Percentiles rank a stretch among this genome's conserved stretches.
Conservation (phyloP, 331 rosid genomes). For the Ulmus americana region DNA sequence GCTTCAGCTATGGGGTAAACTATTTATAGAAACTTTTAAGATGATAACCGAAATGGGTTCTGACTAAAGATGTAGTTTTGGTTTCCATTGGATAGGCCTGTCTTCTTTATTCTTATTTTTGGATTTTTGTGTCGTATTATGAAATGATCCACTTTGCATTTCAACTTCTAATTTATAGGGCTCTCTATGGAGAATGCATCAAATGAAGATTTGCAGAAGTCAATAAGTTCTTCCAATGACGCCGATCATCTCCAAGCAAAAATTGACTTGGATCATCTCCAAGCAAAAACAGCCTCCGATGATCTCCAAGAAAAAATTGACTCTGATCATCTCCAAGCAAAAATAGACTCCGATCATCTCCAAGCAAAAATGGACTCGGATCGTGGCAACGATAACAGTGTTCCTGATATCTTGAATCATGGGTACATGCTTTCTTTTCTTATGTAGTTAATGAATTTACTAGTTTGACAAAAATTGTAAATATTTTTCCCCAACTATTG, state of each 20-base stretch:
- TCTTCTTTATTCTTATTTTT: too few species aligned
- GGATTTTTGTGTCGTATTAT: too few species aligned
- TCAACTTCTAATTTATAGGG: background rate
- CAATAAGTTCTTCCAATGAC: conserved; percentile 32
- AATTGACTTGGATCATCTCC: conserved; percentile 29
- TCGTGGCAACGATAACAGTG: conserved; percentile 23
- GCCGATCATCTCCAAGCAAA: conserved; percentile 25
- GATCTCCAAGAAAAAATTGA: conserved; percentile 25
- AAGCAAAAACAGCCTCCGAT: conserved; percentile 8
- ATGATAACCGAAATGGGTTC: background rate
- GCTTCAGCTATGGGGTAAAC: background rate
- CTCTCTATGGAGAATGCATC: conserved; percentile 43
- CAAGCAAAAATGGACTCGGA: background rate
- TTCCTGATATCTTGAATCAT: conserved; percentile 37
- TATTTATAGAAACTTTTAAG: background rate
- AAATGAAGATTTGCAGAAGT: conserved; percentile 29
- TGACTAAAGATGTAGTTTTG: background rate
- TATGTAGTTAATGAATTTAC: too few species aligned
- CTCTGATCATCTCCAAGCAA: conserved; percentile 24
- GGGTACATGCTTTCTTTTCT: conserved; percentile 30
- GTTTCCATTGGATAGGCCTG: background rate
- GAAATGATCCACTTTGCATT: too few species aligned
- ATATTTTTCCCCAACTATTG: too few species aligned
- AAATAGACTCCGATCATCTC: conserved; percentile 27
- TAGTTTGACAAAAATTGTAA: too few species aligned